Base-by-base conservation (phyloP, 257 asterid species). In the Gentiana macrophylla region DNA sequence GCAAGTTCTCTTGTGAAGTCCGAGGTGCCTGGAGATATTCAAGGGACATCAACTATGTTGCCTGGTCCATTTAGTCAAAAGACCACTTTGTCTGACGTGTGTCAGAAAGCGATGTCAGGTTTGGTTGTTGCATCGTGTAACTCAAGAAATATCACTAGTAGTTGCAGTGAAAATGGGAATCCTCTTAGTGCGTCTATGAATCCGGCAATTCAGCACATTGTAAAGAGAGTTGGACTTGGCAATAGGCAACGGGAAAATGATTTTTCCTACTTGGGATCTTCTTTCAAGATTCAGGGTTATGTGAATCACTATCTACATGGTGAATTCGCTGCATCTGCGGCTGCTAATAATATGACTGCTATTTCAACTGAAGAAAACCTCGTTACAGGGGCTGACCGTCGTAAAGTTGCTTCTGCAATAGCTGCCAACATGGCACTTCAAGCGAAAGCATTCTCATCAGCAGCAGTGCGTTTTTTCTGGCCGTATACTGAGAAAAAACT, bases 301-400 rank as follows among this genome's bases (percentile, higher is more conserved):
- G 62, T 81, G 44, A 89, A 89, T 75, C 60, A 72, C 62, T 89
- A 86, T 75, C 60, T 72, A 54, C 94, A 89, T 68, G 97, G 97
- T 68, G 92, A 89, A 53, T 89, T 86, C 63, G 82, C 87, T 69
- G 95, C 94, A 35, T 74, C 94, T 36, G 97, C 97, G 44, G 95
- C 97, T 59, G 92, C 92, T 51, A 83, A 68, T 71, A 83, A 68
- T 71, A 78, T 86, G 70, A 86, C 92, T 56, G 59, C 70, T 53
- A 74, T 86, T 65, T 76, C 86, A 66, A 67, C 82, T n/a, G 86
- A 86, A 67, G 94, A 81, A 71, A 73, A 69, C 55, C 81, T 69
- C 61, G 70, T 68, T 62, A 60, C 56, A 3, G 84, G 64, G 37
- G 71, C 79, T 46, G 73, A 72, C 61, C 79, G 62, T 49, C 84